Percentiles rank a stretch among this genome's conserved stretches.
phyloP scores from a whole-genome alignment of 805 yeast species.

The Metschnikowia gelsemii region DNA sequence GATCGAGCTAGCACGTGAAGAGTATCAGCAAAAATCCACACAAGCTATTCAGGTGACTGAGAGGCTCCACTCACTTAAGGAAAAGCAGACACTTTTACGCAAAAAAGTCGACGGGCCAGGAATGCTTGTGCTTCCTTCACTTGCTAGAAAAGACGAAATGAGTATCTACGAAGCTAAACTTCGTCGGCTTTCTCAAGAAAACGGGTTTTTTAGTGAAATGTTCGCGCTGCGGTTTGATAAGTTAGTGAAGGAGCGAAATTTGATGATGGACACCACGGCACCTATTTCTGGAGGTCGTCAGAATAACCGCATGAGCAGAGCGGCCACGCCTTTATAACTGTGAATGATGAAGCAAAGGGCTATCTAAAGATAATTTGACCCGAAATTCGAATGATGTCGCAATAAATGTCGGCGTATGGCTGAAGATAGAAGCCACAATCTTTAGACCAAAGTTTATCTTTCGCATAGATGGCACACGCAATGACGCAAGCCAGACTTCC shows the following conservation, averaged over 20 bases:
- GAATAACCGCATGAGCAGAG: constrained; percentile 39
- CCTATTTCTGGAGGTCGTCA: constrained; percentile 30
- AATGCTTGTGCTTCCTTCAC: constrained; percentile 33
- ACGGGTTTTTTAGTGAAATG: constrained; percentile 28
- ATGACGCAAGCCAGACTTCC: no score
- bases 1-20: constrained; percentile 27
- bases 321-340: constrained; percentile 34
- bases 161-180: constrained; percentile 29
- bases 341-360: not conserved
- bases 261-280: constrained; percentile 28
- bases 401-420: no score
- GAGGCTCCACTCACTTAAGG: constrained; percentile 22
- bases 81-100: constrained; percentile 20
- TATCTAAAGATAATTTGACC: no score
- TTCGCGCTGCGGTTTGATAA: constrained; percentile 35
- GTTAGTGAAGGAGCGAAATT: constrained; percentile 34
- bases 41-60: constrained; percentile 33
- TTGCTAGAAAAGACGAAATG: constrained; percentile 35
- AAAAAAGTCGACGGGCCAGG: constrained; percentile 36
- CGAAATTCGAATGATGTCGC: no score
- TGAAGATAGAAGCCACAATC: no score
- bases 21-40: constrained; percentile 36
- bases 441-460: no score
- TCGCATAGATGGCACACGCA: no score
- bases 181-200: constrained; percentile 27